Evolutionary conservation across 305 asterid species (phyloP).

Genomic region (Caryopteris hybrid): DNA sequence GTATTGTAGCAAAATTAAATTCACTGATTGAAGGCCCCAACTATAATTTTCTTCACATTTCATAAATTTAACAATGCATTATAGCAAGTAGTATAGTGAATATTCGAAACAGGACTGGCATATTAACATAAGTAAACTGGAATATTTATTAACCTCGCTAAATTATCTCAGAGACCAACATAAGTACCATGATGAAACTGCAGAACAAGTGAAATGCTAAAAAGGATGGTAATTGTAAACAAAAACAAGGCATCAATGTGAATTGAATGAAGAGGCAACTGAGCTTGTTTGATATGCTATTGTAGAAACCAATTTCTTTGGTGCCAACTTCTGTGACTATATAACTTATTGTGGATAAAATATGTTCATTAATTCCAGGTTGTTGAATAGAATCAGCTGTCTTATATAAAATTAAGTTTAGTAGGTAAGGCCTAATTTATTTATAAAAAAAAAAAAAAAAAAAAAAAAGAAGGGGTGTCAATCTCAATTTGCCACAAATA

Average conservation of each 20-base stretch:
- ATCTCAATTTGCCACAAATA: constrained; percentile 6
- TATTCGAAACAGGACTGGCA: not conserved
- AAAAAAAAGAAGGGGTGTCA: too few species aligned
- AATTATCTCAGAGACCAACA: not conserved
- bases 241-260: not conserved
- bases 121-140: not conserved
- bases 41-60: not conserved
- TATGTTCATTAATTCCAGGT: not conserved
- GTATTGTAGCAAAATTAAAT: not conserved
- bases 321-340: not conserved
- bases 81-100: not conserved
- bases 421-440: not conserved
- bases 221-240: too few species aligned
- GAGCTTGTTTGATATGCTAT: not conserved
- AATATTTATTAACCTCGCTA: not conserved
- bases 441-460: not conserved
- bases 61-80: not conserved
- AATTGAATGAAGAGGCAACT: not conserved
- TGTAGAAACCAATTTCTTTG: not conserved
- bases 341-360: not conserved
- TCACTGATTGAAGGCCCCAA: not conserved
- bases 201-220: not conserved
- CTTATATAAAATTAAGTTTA: not conserved
- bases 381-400: not conserved
- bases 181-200: not conserved